phyloP scores from a whole-genome alignment of 768 basidiomycete species.

The Amanita pallidorosea region DNA sequence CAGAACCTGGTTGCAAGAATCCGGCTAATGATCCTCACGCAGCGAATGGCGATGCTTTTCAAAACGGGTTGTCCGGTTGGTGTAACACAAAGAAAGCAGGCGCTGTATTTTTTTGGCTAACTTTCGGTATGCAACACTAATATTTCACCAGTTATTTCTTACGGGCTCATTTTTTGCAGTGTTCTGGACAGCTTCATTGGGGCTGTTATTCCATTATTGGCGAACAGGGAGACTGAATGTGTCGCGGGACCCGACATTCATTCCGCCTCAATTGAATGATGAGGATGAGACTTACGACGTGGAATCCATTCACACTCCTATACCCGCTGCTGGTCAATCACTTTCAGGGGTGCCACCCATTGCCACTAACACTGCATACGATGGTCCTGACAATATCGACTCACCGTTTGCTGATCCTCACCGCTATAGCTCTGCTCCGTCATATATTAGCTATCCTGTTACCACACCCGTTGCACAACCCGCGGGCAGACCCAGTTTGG shows the following conservation, averaged over 20 bases:
- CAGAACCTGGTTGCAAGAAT: slow-evolving; percentile 83
- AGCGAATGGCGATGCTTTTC: slow-evolving; percentile 51
- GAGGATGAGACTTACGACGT: slow-evolving; percentile 42
- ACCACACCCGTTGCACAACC: slow-evolving; percentile 16
- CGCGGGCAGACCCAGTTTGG: slow-evolving; percentile 55
- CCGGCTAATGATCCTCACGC: slow-evolving; percentile 74
- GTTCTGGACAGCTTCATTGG: slow-evolving; percentile 66
- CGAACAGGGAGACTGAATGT: slow-evolving; percentile 53
- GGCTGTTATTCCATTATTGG: slow-evolving; percentile 65
- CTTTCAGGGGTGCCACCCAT: slow-evolving; percentile 15
- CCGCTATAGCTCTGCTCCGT: slow-evolving; percentile 30
- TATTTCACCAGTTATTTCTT: neutral
- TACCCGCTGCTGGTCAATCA: slow-evolving; percentile 18
- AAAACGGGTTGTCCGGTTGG: slow-evolving; percentile 64
- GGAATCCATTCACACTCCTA: slow-evolving; percentile 42
- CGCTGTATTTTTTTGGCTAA: slow-evolving; percentile 82
- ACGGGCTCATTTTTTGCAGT: slow-evolving; percentile 24
- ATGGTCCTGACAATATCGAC: slow-evolving; percentile 18
- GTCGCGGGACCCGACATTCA: slow-evolving; percentile 70
- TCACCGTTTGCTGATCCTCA: slow-evolving; percentile 49
- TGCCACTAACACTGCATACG: slow-evolving; percentile 14
- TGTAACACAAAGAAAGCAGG: slow-evolving; percentile 91
- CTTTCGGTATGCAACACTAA: slow-evolving; percentile 44
- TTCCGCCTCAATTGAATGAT: slow-evolving; percentile 38
- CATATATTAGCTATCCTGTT: slow-evolving; percentile 13